Percentiles rank a stretch among this genome's conserved stretches.
These are phyloP conservation scores for Apiospora malaysiana DNA, from an alignment of 2,329 filamentous ascomycete species.

Conservation along the genomic window DNA sequence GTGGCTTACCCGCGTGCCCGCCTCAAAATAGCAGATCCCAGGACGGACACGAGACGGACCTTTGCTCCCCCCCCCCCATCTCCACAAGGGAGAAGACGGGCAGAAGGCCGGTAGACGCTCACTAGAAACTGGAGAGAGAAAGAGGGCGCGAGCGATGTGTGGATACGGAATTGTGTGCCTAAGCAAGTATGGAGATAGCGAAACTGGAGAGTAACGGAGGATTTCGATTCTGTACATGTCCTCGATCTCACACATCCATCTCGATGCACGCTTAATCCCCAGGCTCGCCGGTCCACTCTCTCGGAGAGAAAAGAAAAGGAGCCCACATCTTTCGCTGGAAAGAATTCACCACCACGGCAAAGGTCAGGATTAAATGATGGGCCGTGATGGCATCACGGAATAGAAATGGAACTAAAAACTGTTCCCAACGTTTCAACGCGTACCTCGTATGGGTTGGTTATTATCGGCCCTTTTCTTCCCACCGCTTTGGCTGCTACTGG, in stretches of 20 bases:
- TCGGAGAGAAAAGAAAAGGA: too few species aligned
- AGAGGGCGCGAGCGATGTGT: neutral
- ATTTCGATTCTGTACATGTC: neutral
- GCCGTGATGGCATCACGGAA: conserved; percentile 4
- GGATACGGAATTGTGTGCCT: neutral
- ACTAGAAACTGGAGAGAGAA: too few species aligned
- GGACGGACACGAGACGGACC: too few species aligned
- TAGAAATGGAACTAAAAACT: neutral
- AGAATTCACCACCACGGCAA: neutral
- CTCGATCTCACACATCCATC: conserved; percentile 15
- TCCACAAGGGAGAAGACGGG: too few species aligned
- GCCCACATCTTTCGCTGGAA: neutral
- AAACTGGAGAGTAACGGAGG: too few species aligned
- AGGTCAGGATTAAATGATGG: neutral
- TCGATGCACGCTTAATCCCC: conserved; percentile 11
- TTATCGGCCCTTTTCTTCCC: neutral
- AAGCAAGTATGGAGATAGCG: neutral
- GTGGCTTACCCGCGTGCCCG: too few species aligned
- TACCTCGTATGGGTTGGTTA: neutral
- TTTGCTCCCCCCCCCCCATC: too few species aligned
- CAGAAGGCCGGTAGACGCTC: too few species aligned
- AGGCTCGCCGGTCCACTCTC: neutral
- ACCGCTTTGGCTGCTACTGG: neutral
- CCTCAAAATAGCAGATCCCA: too few species aligned
- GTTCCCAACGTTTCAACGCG: neutral